Evolutionary conservation across 2,329 filamentous ascomycete genomes (phyloP), one percentile per base, ranked within the genome.

Genomic region (Alternaria panax): DNA sequence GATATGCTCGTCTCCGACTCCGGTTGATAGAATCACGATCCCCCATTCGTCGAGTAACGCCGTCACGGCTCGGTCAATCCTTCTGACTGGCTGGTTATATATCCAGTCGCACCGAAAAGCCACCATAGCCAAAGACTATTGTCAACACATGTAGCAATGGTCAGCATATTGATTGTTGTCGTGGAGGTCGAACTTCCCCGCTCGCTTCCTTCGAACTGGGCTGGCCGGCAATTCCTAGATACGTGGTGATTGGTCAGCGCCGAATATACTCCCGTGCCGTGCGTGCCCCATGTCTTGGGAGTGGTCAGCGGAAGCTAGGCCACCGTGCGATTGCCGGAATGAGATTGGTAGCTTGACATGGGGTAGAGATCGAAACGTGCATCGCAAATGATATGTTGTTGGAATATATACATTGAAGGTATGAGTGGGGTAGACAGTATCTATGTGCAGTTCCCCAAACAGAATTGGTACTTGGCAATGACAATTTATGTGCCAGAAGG

Each of bases 101-200:
- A 25, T 40, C 34, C 32, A 20, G 24, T 27, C n/a, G 16, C 38
- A 12, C 57, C 32, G 41, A 28, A 34, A 59, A 47, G 34, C 41
- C 30, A 22, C 41, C 52, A 25, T n/a, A 7, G 7, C 46, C 20
- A 47, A 40, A 24, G 18, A 14, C 9, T 27, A 12, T 18, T 12
- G 7, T n/a, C 7, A 8, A 4, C 4, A 38, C 30, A 20, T 14
- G 12, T 27, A 18, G 5, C 9, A 16, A 36, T 25, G 20, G 45
- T 36, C 43, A 55, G 56, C 25, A 43, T 43, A 5, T 14, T 18
- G 18, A 25, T 40, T 6, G 14, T 14, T 12, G 27, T 46, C 28
- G 40, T 51, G 25, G 22, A 56, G 32, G 25, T n/a, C 34, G 24
- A 30, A n/a, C 41, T 56, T 38, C 46, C 52, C 45, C 47, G 46